phyloP scores from a whole-genome alignment of 108 stramenopile species.

The Cyclotella distinguenda region DNA sequence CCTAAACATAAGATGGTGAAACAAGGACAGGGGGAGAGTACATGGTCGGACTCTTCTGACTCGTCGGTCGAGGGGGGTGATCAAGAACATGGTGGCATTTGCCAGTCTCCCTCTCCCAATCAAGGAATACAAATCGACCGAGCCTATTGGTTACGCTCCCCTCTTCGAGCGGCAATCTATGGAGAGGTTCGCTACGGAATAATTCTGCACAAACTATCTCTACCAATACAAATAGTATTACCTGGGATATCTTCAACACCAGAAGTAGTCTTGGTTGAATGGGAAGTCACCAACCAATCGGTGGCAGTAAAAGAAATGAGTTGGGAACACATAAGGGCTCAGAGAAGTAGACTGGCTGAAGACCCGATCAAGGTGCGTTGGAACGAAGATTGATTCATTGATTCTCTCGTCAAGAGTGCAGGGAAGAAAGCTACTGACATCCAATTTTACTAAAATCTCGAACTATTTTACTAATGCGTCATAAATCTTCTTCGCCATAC shows the following conservation, averaged over 20 bases:
- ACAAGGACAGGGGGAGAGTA: constrained; percentile 1
- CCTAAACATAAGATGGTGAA: constrained; percentile 13
- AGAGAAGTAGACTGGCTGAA: constrained; percentile 68
- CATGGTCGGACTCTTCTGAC: constrained; percentile 34
- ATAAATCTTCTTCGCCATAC: no score
- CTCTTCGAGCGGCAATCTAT: constrained; percentile 81
- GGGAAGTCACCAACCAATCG: constrained; percentile 73
- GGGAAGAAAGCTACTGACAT: no score
- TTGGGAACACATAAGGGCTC: constrained; percentile 71
- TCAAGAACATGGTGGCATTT: constrained; percentile 3
- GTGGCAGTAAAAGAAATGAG: constrained; percentile 86
- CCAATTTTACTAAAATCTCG: no score
- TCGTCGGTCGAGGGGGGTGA: constrained; percentile 21
- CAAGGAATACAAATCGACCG: constrained; percentile 18
- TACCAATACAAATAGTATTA: constrained; percentile 24
- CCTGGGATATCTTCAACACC: constrained; percentile 7
- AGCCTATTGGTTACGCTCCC: constrained; percentile 83
- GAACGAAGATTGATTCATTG: no score
- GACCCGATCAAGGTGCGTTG: constrained; percentile 65
- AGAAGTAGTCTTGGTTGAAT: constrained; percentile 54
- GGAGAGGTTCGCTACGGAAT: constrained; percentile 75
- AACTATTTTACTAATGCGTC: background rate
- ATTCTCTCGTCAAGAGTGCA: no score
- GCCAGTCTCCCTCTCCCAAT: background rate
- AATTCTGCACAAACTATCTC: constrained; percentile 53